Base-by-base conservation (phyloP, 2,329 filamentous ascomycete genomes). In the Cadophora sp. region DNA sequence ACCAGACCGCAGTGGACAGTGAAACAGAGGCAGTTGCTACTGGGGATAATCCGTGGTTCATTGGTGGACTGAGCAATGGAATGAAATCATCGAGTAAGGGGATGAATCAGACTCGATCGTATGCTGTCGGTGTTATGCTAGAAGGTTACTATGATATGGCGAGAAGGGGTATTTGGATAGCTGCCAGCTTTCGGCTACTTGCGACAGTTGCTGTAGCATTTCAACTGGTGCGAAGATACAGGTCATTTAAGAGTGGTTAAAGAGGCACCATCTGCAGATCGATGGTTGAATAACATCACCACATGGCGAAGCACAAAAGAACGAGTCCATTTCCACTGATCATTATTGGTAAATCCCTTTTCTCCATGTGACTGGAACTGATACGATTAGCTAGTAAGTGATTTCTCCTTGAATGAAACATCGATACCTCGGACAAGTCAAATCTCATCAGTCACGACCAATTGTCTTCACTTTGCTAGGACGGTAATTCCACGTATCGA, bases 101-200 rank as follows among this genome's bases (percentile, higher is more conserved):
- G 1, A 73, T 68, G 37, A 74, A 76, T 61, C 51, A 64, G 4
- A 69, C 53, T 12, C 66, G 67, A 55, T 67, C 71, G 9, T 73
- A 77, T 68, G 75, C 73, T 4, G 73, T 76, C 22, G 76, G 76
- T 1, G 65, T 75, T 31, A 73, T 77, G 73, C 62, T 77, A n/a
- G 76, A 77, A 7, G 76, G 76, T 8, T 77, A 77, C 64, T 77
- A 77, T 64, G 76, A 76, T 64, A 69, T 73, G 66, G 73, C 72
- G 37, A 73, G 75, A 67, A 68, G 55, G 19, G 76, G 74, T 8
- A 71, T 76, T 46, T 76, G 74, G 72, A 72, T 76, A 60, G 71
- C 74, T 22, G 72, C 72, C 29, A 63, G 62, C 37, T 29, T 73
- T 24, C 72, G 75, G 65, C 34, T 72, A 8, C 26, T 72, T 37